These are phyloP conservation scores for Microcera coccophila DNA, from an alignment of 2,329 filamentous ascomycete genomes.

Conservation along the genomic window DNA sequence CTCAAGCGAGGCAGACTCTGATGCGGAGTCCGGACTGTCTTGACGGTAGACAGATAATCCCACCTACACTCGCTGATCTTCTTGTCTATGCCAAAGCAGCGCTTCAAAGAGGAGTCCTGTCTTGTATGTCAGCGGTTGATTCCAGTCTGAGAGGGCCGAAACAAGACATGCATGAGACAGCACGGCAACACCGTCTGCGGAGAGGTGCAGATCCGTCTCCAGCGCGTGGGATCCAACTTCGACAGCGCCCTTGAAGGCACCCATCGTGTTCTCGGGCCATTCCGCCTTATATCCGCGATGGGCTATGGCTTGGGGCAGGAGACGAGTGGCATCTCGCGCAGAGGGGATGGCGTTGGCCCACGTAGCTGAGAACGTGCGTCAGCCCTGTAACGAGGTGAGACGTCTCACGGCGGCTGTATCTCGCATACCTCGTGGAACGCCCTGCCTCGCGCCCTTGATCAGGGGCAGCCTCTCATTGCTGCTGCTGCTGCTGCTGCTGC, in stretches of 20 bases:
- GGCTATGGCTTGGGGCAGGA: slow-evolving; percentile 67
- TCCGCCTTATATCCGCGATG: slow-evolving; percentile 75
- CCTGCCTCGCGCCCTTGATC: neutral
- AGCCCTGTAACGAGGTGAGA: neutral
- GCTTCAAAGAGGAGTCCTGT: slow-evolving; percentile 69
- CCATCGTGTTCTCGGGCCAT: slow-evolving; percentile 83
- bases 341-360: slow-evolving; percentile 35
- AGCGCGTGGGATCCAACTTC: slow-evolving; percentile 72
- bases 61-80: slow-evolving; percentile 74
- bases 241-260: slow-evolving; percentile 70
- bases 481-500: neutral
- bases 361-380: slow-evolving; percentile 20
- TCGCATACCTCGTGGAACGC: slow-evolving; percentile 1
- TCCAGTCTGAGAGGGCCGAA: neutral
- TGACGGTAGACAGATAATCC: slow-evolving; percentile 64
- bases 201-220: slow-evolving; percentile 84
- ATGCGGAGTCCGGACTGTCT: slow-evolving; percentile 63
- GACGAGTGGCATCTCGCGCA: slow-evolving; percentile 21
- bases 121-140: neutral
- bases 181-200: slow-evolving; percentile 78
- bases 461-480: neutral
- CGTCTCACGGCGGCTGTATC: neutral
- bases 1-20: slow-evolving; percentile 68
- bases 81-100: slow-evolving; percentile 74
- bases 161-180: slow-evolving; percentile 65